phyloP scores from a whole-genome alignment of 768 basidiomycete species.

The Termitomyces sp. region DNA sequence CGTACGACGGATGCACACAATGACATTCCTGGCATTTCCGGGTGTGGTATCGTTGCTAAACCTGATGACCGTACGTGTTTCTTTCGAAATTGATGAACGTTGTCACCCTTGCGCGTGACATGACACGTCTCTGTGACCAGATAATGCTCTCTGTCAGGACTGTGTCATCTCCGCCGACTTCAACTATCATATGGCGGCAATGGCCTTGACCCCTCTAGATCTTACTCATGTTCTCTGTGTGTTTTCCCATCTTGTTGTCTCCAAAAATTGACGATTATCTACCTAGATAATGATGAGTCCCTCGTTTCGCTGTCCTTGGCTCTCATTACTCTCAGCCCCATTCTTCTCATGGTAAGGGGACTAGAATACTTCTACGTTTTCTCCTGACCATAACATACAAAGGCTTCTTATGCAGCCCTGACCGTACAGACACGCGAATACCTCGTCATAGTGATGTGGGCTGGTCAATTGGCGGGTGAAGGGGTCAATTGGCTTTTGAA shows the following conservation, averaged over 20 bases:
- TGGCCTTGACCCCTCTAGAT: conserved; percentile 41
- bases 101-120: background rate
- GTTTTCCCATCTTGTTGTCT: background rate
- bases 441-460: conserved; percentile 80
- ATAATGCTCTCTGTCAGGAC: background rate
- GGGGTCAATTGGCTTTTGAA: conserved; percentile 67
- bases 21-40: background rate
- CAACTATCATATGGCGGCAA: background rate
- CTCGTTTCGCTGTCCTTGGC: conserved; percentile 52
- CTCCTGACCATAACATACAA: background rate
- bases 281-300: conserved; percentile 58
- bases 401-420: conserved; percentile 79
- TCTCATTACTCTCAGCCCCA: conserved; percentile 62
- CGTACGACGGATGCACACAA: background rate
- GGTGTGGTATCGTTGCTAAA: too few relatives aligned
- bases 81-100: too few relatives aligned
- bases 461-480: conserved; percentile 71
- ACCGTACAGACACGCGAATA: conserved; percentile 75
- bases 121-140: background rate
- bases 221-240: conserved; percentile 65
- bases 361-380: too few relatives aligned
- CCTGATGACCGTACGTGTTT: background rate
- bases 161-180: background rate
- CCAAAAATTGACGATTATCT: background rate
- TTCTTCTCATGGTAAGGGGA: conserved; percentile 60